Evolutionary conservation across 805 yeast species (phyloP).

Genomic region (Pichia occidentalis): DNA sequence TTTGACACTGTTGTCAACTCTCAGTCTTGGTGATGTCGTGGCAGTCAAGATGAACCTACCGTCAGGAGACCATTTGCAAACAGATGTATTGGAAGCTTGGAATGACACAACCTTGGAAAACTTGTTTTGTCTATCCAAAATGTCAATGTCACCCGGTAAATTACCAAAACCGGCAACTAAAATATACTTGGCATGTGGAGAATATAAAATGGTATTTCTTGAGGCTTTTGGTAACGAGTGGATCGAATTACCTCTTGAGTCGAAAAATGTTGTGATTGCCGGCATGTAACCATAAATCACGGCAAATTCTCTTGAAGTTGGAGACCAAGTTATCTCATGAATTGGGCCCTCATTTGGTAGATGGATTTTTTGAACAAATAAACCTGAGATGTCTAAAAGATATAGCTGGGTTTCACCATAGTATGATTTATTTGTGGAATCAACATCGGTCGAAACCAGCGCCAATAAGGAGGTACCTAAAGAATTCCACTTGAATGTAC

Average conservation of each 20-base stretch:
- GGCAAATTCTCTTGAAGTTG: slow-evolving; percentile 93
- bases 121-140: slow-evolving; percentile 84
- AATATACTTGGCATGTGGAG: slow-evolving; percentile 90
- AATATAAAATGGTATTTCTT: slow-evolving; percentile 81
- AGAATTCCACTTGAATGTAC: slow-evolving; percentile 87
- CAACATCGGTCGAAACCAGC: slow-evolving; percentile 92
- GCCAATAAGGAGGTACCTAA: slow-evolving; percentile 93
- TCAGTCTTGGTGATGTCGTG: slow-evolving; percentile 91
- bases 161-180: slow-evolving; percentile 97
- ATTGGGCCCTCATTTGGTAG: slow-evolving; percentile 93
- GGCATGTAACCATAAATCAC: slow-evolving; percentile 98
- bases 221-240: slow-evolving; percentile 81
- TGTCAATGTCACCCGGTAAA: slow-evolving; percentile 92
- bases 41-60: slow-evolving; percentile 92
- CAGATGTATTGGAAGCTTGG: slow-evolving; percentile 93
- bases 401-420: slow-evolving; percentile 95
- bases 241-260: slow-evolving; percentile 83
- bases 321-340: slow-evolving; percentile 97
- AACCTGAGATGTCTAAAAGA: slow-evolving; percentile 84
- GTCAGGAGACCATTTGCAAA: slow-evolving; percentile 96
- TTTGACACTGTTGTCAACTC: slow-evolving; percentile 93
- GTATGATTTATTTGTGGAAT: slow-evolving; percentile 85
- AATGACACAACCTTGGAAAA: slow-evolving; percentile 73
- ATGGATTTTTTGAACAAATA: slow-evolving; percentile 81
- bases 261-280: slow-evolving; percentile 88